Evolutionary conservation across 306 rosid species (phyloP).

Genomic region (Herpetospermum pedunculosum): DNA sequence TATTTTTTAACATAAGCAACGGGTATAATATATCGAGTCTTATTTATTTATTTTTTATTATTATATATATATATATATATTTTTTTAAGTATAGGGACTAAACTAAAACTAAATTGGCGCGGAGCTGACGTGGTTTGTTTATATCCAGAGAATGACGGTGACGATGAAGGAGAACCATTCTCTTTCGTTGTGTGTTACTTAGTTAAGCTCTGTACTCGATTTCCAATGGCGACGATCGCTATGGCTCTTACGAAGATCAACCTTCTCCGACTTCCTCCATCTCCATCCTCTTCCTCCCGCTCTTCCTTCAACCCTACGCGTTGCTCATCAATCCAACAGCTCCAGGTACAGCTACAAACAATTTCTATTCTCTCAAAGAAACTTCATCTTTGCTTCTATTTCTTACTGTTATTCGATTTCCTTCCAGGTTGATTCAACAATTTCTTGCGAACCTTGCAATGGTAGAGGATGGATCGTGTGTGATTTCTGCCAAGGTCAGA

Average conservation of each 20-base stretch:
- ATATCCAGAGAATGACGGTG: not conserved
- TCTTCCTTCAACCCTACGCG: slow-evolving; percentile 21
- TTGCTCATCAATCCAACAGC: slow-evolving; percentile 34
- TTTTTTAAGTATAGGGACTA: too few relatives aligned
- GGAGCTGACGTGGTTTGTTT: slow-evolving; percentile 3
- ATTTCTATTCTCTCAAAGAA: not conserved
- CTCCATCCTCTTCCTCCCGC: not conserved
- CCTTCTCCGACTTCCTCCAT: not conserved
- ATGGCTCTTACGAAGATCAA: slow-evolving; percentile 7
- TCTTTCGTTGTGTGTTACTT: not conserved
- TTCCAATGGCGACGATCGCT: slow-evolving; percentile 28
- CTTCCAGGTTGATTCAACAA: slow-evolving; percentile 37
- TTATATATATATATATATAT: too few relatives aligned
- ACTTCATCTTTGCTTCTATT: not conserved
- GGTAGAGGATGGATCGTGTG: slow-evolving; percentile 80
- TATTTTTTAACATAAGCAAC: too few relatives aligned
- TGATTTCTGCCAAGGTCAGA: slow-evolving; percentile 75
- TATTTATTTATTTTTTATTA: too few relatives aligned
- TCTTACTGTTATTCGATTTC: slow-evolving; percentile 21
- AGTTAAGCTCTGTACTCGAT: not conserved
- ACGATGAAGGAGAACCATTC: not conserved
- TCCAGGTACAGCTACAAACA: slow-evolving; percentile 25
- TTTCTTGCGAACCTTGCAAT: slow-evolving; percentile 62
- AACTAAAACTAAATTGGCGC: too few relatives aligned
- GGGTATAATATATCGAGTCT: too few relatives aligned